Conservation (phyloP, 345 rosid genomes). For the Gossypium thurberi region DNA sequence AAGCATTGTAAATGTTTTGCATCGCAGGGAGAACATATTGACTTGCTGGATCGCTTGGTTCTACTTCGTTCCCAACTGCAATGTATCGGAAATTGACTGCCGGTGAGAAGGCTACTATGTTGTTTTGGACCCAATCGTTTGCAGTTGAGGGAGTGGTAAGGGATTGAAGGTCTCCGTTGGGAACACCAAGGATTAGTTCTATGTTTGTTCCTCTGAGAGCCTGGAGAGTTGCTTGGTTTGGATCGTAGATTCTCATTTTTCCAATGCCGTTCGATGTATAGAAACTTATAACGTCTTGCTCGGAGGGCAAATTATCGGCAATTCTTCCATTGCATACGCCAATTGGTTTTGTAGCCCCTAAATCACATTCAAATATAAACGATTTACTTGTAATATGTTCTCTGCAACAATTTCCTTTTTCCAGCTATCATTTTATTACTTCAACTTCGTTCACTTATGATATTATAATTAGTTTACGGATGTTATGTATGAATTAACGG, state of each 20-base stretch:
- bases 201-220: constrained; percentile 35
- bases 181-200: constrained; percentile 29
- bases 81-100: constrained; percentile 27
- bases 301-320: constrained; percentile 33
- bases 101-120: constrained; percentile 20
- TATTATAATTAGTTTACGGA: neutral
- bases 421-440: neutral
- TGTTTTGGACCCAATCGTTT: constrained; percentile 25
- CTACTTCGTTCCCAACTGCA: constrained; percentile 37
- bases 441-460: neutral
- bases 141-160: constrained; percentile 22
- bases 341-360: constrained; percentile 18
- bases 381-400: neutral
- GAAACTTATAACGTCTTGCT: constrained; percentile 20
- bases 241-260: constrained; percentile 36
- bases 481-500: no score
- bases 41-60: neutral
- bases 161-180: constrained; percentile 19
- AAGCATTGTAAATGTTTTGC: neutral
- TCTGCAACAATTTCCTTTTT: neutral
- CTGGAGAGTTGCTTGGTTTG: constrained; percentile 29
- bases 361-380: neutral
- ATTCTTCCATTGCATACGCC: constrained; percentile 37
- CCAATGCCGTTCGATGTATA: constrained; percentile 19
- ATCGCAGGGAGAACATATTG: constrained; percentile 2